These are phyloP conservation scores for Pyracantha coccinea DNA, from an alignment of 331 rosid species.

Conservation along the genomic window DNA sequence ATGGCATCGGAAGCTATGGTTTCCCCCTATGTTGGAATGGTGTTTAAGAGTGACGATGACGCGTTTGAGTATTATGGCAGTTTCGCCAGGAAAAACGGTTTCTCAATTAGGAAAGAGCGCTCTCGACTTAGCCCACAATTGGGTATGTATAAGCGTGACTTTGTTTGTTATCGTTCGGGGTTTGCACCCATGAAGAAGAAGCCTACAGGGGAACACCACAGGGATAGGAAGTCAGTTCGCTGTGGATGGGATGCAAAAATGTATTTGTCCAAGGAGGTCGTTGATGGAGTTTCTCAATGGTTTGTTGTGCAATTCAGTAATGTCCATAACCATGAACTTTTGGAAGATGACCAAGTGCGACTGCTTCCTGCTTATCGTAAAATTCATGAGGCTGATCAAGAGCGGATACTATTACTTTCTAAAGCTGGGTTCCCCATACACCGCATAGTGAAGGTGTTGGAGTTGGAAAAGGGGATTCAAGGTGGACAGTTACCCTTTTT, in stretches of 20 bases:
- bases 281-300: slow-evolving; percentile 82
- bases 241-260: slow-evolving; percentile 97
- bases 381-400: slow-evolving; percentile 87
- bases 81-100: slow-evolving; percentile 82
- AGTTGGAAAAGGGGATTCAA: slow-evolving; percentile 89
- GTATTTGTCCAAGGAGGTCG: slow-evolving; percentile 84
- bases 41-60: slow-evolving; percentile 78
- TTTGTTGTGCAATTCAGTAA: slow-evolving; percentile 85
- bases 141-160: slow-evolving; percentile 85
- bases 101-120: slow-evolving; percentile 84
- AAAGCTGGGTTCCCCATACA: slow-evolving; percentile 91
- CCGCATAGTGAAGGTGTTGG: slow-evolving; percentile 83
- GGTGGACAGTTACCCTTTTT: slow-evolving; percentile 91
- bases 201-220: slow-evolving; percentile 62
- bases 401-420: slow-evolving; percentile 79
- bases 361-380: slow-evolving; percentile 91
- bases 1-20: slow-evolving; percentile 50
- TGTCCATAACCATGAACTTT: slow-evolving; percentile 88
- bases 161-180: slow-evolving; percentile 94
- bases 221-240: slow-evolving; percentile 85
- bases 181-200: slow-evolving; percentile 77
- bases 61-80: slow-evolving; percentile 86
- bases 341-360: slow-evolving; percentile 94
- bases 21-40: slow-evolving; percentile 90
- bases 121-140: slow-evolving; percentile 86